phyloP scores from a whole-genome alignment of 352 stramenopile genomes.

The Phytophthora niederhauseri region DNA sequence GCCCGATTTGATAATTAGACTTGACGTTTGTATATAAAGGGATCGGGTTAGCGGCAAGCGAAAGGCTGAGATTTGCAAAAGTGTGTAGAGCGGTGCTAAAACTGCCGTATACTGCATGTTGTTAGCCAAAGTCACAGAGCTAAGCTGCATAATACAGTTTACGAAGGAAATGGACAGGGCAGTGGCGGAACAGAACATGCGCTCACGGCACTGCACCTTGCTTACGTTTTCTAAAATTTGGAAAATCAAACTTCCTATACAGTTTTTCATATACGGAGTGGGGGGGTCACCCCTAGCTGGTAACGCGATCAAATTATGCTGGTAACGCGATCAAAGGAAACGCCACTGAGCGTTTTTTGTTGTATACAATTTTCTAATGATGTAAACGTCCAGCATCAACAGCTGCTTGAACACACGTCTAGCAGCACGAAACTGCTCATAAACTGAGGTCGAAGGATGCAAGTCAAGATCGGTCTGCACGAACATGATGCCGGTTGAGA shows the following conservation, averaged over 20 bases:
- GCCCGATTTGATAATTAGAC: no score
- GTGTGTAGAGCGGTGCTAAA: slow-evolving; percentile 1
- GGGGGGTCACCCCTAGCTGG: background rate
- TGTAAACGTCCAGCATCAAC: background rate
- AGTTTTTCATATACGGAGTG: background rate
- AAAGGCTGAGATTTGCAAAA: background rate
- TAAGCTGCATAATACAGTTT: background rate
- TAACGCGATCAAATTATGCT: background rate
- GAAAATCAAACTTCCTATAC: background rate
- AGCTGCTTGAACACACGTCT: background rate
- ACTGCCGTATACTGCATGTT: background rate
- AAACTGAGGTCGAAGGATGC: background rate
- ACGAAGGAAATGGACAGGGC: background rate
- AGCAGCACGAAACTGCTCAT: background rate
- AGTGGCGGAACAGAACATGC: background rate
- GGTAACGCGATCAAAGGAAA: background rate
- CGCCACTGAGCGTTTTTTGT: background rate
- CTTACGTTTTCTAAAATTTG: background rate
- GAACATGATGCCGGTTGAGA: background rate
- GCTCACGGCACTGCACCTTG: background rate
- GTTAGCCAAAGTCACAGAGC: background rate
- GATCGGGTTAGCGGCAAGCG: background rate
- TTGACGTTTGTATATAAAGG: background rate
- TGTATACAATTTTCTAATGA: background rate
- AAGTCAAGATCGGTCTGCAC: background rate